These are phyloP conservation scores for Paralagenidium karlingii DNA, from an alignment of 352 stramenopile genomes.

Conservation along the genomic window DNA sequence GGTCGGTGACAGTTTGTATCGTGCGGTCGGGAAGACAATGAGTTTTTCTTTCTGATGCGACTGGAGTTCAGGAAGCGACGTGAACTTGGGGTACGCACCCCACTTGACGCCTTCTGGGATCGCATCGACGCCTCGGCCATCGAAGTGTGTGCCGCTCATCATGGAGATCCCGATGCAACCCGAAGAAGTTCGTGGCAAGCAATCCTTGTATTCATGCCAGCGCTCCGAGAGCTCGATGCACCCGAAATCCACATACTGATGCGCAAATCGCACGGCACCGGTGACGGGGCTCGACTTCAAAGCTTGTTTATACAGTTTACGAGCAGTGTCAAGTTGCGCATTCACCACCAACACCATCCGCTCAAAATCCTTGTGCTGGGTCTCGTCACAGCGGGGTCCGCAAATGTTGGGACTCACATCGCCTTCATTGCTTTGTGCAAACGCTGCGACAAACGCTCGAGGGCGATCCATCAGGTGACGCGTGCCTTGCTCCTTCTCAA, in stretches of 20 bases:
- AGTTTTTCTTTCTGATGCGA: constrained; percentile 65
- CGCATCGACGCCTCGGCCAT: constrained; percentile 40
- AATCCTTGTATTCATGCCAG: constrained; percentile 64
- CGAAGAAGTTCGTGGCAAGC: constrained; percentile 45
- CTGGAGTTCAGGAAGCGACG: constrained; percentile 61
- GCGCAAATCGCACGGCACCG: constrained; percentile 29
- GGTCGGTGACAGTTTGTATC: constrained; percentile 56
- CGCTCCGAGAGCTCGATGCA: constrained; percentile 38
- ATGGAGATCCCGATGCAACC: constrained; percentile 78
- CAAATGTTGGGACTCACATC: constrained; percentile 90
- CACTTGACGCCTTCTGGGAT: constrained; percentile 61
- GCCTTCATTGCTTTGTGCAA: constrained; percentile 89
- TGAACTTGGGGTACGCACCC: constrained; percentile 55
- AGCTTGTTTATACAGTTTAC: constrained; percentile 39
- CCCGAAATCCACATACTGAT: constrained; percentile 74
- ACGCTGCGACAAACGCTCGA: constrained; percentile 84
- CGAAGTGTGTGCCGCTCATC: constrained; percentile 67
- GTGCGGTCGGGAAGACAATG: constrained; percentile 62
- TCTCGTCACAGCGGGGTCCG: constrained; percentile 42
- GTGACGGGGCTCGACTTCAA: constrained; percentile 15
- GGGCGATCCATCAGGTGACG: constrained; percentile 68
- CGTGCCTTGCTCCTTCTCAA: constrained; percentile 77
- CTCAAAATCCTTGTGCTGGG: constrained; percentile 67
- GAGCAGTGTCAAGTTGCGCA: constrained; percentile 50
- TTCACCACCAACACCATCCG: constrained; percentile 69